Conservation (phyloP, 2,329 filamentous ascomycete genomes). For the Fusarium robinianum region DNA sequence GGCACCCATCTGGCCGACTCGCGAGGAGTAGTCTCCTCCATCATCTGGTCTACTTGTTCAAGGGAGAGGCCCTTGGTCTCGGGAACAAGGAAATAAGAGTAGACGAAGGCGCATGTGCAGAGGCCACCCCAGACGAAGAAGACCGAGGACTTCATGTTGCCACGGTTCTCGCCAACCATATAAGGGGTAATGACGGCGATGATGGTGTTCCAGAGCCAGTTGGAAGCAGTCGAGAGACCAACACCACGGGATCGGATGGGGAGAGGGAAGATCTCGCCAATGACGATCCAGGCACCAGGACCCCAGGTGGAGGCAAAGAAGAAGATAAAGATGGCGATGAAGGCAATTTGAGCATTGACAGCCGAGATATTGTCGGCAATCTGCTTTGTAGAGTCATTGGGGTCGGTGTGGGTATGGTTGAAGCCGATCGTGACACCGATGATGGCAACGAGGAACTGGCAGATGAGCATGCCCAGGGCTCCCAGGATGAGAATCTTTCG, state of each 20-base stretch:
- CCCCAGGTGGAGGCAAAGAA: constrained; percentile 92
- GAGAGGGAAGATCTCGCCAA: constrained; percentile 89
- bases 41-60: constrained; percentile 84
- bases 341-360: constrained; percentile 69
- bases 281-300: constrained; percentile 78
- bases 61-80: constrained; percentile 78
- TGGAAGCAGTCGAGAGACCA: constrained; percentile 73
- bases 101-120: constrained; percentile 63
- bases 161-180: constrained; percentile 56
- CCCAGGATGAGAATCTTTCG: constrained; percentile 79
- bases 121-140: constrained; percentile 78
- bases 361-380: constrained; percentile 60
- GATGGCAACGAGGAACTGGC: constrained; percentile 86
- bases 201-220: constrained; percentile 74
- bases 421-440: constrained; percentile 66
- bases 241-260: constrained; percentile 89
- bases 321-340: constrained; percentile 92
- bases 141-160: constrained; percentile 62
- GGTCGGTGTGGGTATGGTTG: constrained; percentile 54
- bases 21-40: constrained; percentile 81
- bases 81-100: constrained; percentile 74
- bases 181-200: constrained; percentile 71
- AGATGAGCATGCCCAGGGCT: constrained; percentile 80
- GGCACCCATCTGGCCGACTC: constrained; percentile 79
- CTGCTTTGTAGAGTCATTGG: constrained; percentile 42